Base-by-base conservation (phyloP, 1,139 yeast species). In the Hemisphaericaspora lyxosophila region DNA sequence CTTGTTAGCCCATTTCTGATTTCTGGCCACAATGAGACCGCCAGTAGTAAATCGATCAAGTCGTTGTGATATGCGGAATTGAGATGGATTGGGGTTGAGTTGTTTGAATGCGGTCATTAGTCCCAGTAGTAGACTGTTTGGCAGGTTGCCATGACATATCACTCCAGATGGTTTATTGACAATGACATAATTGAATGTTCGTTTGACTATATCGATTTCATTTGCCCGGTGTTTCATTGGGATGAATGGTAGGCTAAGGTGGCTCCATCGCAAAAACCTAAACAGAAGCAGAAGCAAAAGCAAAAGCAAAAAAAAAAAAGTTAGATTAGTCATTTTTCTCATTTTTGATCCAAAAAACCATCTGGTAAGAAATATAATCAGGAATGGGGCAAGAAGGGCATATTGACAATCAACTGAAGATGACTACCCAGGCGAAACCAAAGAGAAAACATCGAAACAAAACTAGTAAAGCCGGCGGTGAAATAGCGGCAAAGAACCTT, bases 31-130 rank as follows among this genome's bases (percentile, higher is more conserved):
- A 7, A 55, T 30, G 35, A 58, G 33, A 4, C 61, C 63, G 1
- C 63, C 63, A 3, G 59, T 54, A 13, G 57, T 61, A 41, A 45
- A 54, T 38, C 50, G 43, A 38, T 57, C 62, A 15, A 58, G 39
- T 32, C 63, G 40, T 35, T 56, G 62, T 4, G 55, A 49, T 17
- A 55, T 34, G 31, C 50, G 43, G 33, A 54, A 51, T 29, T 47
- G 46, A 2, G 37, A 33, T 4, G 52, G 43, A 37, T 24, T 28
- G 19, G 39, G 33, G 18, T 18, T 20, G 4, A 14, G 13, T 4
- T 20, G 11, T 28, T 33, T 11, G 14, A 38, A 34, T 25, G 34
- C 35, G 12, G 31, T 17, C 13, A 35, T 20, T 7, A 42, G 15
- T n/a, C 28, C 26, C 8, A 29, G 24, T n/a, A 42, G 14, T 11